phyloP scores from a whole-genome alignment of 352 stramenopile species.

The Phytopythium litorale region DNA sequence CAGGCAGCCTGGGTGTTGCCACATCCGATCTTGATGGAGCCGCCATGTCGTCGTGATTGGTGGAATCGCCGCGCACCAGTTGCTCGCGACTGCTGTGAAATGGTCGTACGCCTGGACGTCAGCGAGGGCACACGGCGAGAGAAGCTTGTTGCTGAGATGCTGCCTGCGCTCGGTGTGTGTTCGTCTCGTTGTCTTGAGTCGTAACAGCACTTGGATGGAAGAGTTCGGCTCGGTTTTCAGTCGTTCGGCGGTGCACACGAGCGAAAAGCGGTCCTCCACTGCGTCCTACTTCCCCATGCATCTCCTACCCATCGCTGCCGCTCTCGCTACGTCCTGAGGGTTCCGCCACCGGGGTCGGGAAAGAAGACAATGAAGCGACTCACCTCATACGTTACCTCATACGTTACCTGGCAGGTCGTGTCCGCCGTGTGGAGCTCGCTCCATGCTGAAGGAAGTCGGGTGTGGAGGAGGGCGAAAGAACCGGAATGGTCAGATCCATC shows the following conservation, averaged over 20 bases:
- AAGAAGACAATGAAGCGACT: background rate
- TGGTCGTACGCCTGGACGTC: too few species aligned
- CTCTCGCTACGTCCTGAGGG: background rate
- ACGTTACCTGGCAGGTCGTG: background rate
- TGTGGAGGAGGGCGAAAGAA: background rate
- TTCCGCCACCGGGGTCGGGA: background rate
- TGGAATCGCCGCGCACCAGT: too few species aligned
- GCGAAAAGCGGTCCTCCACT: background rate
- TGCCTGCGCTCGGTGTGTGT: background rate
- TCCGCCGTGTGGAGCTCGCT: background rate
- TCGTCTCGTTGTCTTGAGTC: background rate
- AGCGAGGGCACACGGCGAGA: too few species aligned
- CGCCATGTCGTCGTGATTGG: too few species aligned
- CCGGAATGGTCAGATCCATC: background rate
- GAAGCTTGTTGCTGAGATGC: background rate
- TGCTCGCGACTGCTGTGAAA: too few species aligned
- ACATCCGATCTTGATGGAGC: too few species aligned
- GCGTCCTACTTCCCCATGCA: background rate
- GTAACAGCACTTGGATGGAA: background rate
- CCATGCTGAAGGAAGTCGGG: background rate
- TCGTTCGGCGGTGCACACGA: background rate
- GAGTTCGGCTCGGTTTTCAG: background rate
- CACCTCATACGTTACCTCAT: too few species aligned
- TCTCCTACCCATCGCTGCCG: background rate
- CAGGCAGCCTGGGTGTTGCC: too few species aligned